Percentiles rank a stretch among this genome's conserved stretches.
phyloP scores from a whole-genome alignment of 257 asterid species.

The Handroanthus guayacan region DNA sequence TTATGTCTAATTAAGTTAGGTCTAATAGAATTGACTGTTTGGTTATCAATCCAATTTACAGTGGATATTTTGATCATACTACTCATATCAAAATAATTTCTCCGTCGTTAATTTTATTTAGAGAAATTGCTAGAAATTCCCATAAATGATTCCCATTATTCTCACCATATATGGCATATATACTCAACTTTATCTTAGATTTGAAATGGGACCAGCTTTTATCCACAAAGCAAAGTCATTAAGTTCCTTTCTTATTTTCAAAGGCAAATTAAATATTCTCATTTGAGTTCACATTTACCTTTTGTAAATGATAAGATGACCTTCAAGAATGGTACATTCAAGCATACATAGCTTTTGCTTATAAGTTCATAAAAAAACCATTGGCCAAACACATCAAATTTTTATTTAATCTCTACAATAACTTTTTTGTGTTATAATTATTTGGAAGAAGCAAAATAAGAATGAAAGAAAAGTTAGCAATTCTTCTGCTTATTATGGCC shows the following conservation, averaged over 20 bases:
- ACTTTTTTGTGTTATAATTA: neutral
- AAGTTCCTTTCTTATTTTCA: conserved; percentile 27
- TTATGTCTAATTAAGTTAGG: too few species aligned
- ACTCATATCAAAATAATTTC: too few species aligned
- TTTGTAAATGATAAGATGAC: conserved; percentile 27
- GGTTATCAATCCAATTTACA: too few species aligned
- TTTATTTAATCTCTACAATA: too few species aligned
- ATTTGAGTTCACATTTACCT: neutral
- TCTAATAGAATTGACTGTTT: too few species aligned
- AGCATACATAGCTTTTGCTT: neutral
- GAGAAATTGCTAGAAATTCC: neutral
- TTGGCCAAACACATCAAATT: too few species aligned
- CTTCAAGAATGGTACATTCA: neutral
- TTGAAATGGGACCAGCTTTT: neutral
- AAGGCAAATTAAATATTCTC: conserved; percentile 16
- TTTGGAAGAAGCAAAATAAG: conserved; percentile 20
- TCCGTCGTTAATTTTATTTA: neutral
- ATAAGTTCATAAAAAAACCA: conserved; percentile 1
- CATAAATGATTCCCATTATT: neutral
- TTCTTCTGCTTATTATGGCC: conserved; percentile 5
- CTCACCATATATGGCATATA: neutral
- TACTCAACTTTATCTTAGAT: neutral
- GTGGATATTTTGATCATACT: too few species aligned
- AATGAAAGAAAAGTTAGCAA: neutral
- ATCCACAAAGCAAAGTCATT: neutral